Conservation (phyloP, 257 asterid genomes). For the Gentiana macrophylla region DNA sequence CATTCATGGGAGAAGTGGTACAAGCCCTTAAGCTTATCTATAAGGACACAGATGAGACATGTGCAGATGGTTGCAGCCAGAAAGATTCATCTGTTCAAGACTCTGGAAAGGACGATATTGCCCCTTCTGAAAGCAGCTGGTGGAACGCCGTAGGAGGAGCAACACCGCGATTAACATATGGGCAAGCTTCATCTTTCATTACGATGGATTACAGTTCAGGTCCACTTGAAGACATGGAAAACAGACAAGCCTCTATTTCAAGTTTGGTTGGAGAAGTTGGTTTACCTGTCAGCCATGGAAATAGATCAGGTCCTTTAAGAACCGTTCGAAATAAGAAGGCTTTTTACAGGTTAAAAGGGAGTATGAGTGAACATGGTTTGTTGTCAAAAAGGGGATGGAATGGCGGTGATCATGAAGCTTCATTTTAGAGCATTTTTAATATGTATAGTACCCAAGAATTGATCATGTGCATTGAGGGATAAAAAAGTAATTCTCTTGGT, state of each 20-base stretch:
- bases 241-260: conserved; percentile 51
- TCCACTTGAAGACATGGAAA: conserved; percentile 64
- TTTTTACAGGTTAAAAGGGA: conserved; percentile 58
- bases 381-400: conserved; percentile 45
- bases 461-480: conserved; percentile 26
- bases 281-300: conserved; percentile 49
- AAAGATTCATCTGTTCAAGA: conserved; percentile 73
- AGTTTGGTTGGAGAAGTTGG: conserved; percentile 32
- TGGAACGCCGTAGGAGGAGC: conserved; percentile 74
- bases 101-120: conserved; percentile 63
- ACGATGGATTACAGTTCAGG: conserved; percentile 97
- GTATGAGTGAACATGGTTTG: conserved; percentile 74
- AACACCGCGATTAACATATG: conserved; percentile 53
- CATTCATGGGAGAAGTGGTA: conserved; percentile 97
- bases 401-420: conserved; percentile 39
- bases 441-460: conserved; percentile 47
- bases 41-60: conserved; percentile 63
- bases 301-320: conserved; percentile 80
- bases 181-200: conserved; percentile 68
- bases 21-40: conserved; percentile 94
- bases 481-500: conserved; percentile 21
- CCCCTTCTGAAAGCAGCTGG: conserved; percentile 91
- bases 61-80: conserved; percentile 70
- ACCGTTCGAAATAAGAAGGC: conserved; percentile 54
- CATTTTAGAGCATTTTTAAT: conserved; percentile 44